A percentile compares a stretch with the other conserved stretches of the same genome.
phyloP scores from a whole-genome alignment of 1,284 basidiomycete species.

The Ganoderma sp. region DNA sequence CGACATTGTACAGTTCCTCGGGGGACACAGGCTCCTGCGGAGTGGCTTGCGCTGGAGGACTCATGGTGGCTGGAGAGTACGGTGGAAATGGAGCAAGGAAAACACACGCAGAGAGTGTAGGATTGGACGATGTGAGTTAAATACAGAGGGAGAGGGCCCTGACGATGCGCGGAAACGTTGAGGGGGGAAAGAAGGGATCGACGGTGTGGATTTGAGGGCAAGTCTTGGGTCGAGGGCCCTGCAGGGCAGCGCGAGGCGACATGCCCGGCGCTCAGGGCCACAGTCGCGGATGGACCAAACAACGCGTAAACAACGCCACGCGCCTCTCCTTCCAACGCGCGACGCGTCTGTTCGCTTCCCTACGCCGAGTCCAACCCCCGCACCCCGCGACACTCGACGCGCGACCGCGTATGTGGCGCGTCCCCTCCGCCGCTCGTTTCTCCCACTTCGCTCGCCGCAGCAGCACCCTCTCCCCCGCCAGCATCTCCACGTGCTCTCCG shows the following conservation, averaged over 20 bases:
- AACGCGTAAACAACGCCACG: slow-evolving; percentile 32
- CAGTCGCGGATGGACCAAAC: slow-evolving; percentile 22
- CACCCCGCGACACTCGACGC: background rate
- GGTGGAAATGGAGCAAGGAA: background rate
- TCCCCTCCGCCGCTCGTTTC: slow-evolving; percentile 8
- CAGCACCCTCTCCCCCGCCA: background rate
- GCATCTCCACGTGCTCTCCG: background rate
- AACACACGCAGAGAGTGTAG: slow-evolving; percentile 9
- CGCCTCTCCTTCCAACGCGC: slow-evolving; percentile 18
- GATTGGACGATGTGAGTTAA: slow-evolving; percentile 17
- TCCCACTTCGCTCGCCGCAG: background rate
- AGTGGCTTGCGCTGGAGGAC: slow-evolving; percentile 21
- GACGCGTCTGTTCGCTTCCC: slow-evolving; percentile 24
- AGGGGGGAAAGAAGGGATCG: slow-evolving; percentile 5
- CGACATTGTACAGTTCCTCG: slow-evolving; percentile 67
- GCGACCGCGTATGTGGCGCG: slow-evolving; percentile 21
- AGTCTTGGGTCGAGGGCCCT: background rate
- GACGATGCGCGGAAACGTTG: slow-evolving; percentile 10
- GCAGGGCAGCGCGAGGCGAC: slow-evolving; percentile 20
- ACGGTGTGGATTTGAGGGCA: background rate
- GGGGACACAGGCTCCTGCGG: slow-evolving; percentile 48
- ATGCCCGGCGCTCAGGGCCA: slow-evolving; percentile 9
- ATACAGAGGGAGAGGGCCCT: slow-evolving; percentile 12
- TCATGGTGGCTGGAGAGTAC: slow-evolving; percentile 9
- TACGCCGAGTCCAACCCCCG: background rate